Evolutionary conservation across 352 stramenopile species (phyloP).

Genomic region (Pythium dissotocum): DNA sequence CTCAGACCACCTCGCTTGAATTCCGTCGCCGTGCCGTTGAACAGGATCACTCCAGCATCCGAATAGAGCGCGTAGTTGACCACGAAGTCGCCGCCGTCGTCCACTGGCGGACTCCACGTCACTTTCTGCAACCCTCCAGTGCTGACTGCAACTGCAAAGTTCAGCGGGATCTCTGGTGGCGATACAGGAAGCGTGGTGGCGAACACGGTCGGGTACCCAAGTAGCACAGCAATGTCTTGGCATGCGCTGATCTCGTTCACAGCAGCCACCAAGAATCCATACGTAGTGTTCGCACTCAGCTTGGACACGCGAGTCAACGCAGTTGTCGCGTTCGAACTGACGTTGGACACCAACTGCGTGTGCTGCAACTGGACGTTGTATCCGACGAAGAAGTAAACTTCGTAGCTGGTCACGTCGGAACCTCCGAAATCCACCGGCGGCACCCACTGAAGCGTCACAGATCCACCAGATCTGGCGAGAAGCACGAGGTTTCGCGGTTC

Average conservation of each 20-base stretch:
- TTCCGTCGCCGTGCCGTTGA: constrained; percentile 41
- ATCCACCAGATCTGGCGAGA: constrained; percentile 37
- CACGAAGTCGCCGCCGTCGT: constrained; percentile 37
- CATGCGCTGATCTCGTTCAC: constrained; percentile 63
- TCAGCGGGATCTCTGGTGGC: constrained; percentile 36
- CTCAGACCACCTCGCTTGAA: constrained; percentile 38
- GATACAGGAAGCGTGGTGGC: constrained; percentile 34
- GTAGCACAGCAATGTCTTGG: constrained; percentile 27
- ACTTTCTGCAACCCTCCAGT: constrained; percentile 52
- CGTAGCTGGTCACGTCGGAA: constrained; percentile 45
- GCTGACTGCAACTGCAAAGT: constrained; percentile 29
- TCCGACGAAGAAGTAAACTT: constrained; percentile 45
- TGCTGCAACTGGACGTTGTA: constrained; percentile 37
- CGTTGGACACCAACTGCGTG: constrained; percentile 31
- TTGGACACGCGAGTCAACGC: constrained; percentile 41
- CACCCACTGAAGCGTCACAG: constrained; percentile 43
- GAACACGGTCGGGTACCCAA: constrained; percentile 38
- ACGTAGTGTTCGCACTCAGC: constrained; percentile 48
- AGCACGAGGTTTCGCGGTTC: constrained; percentile 35
- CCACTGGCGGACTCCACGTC: constrained; percentile 38
- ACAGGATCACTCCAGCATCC: constrained; percentile 31
- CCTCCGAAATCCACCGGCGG: constrained; percentile 59
- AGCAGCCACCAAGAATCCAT: constrained; percentile 50
- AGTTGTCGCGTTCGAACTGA: constrained; percentile 24
- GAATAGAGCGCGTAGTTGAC: constrained; percentile 45